Conservation (phyloP, 176 grass and related monocot genomes). For the Pharus latifolius region DNA sequence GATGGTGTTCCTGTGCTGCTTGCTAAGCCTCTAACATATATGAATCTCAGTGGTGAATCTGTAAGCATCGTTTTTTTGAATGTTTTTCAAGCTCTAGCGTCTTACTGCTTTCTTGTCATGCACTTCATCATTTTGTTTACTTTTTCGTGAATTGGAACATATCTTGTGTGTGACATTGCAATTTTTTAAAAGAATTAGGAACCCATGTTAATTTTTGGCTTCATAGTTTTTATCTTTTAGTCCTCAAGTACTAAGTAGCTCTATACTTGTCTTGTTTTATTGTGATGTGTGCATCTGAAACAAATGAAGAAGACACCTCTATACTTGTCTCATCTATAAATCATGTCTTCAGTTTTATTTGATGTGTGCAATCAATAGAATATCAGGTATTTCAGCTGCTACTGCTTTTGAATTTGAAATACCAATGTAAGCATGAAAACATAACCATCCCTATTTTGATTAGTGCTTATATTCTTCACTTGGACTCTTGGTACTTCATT, state of each 20-base stretch:
- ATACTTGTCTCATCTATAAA: not conserved
- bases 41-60: constrained; percentile 94
- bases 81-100: not conserved
- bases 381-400: not conserved
- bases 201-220: not conserved
- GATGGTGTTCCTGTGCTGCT: constrained; percentile 63
- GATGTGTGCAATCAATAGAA: not conserved
- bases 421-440: not conserved
- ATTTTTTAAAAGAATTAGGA: not conserved
- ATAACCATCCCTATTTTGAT: not conserved
- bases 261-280: no score
- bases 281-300: no score
- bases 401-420: not conserved
- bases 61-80: constrained; percentile 42
- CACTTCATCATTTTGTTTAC: not conserved
- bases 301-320: no score
- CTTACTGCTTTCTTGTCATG: not conserved
- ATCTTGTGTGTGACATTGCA: no score
- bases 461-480: not conserved
- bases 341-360: not conserved
- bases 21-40: constrained; percentile 78
- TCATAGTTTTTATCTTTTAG: not conserved
- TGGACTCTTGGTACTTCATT: not conserved
- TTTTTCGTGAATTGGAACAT: not conserved
- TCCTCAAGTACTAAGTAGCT: no score